phyloP scores from a whole-genome alignment of 2,329 filamentous ascomycete genomes.

The Dactylellina parvicollis region DNA sequence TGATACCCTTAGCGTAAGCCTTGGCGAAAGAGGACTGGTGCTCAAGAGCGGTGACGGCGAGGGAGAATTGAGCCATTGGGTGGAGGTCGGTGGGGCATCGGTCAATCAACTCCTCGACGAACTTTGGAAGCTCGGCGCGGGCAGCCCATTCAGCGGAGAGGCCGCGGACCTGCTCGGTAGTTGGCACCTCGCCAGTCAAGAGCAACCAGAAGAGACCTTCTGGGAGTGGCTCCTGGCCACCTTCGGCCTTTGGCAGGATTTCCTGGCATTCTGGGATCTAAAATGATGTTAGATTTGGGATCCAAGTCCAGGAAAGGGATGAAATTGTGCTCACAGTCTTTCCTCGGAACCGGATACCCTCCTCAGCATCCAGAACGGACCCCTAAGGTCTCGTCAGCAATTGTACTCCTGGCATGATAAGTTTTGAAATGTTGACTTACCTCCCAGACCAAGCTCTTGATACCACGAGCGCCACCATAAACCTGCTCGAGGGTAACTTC shows the following conservation, averaged over 20 bases:
- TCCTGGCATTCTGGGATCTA: conserved; percentile 97
- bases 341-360: conserved; percentile 99
- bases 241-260: conserved; percentile 94
- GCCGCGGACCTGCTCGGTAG: conserved; percentile 97
- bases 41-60: conserved; percentile 97
- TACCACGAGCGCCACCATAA: conserved; percentile 98
- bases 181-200: conserved; percentile 95
- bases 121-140: conserved; percentile 95
- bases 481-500: conserved; percentile 99
- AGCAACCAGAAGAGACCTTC: conserved; percentile 99
- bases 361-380: conserved; percentile 96
- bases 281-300: not conserved
- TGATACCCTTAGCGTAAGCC: conserved; percentile 98
- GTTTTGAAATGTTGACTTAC: conserved; percentile 61
- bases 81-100: conserved; percentile 98
- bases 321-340: conserved; percentile 73
- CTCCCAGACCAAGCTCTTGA: conserved; percentile 99
- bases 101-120: conserved; percentile 99
- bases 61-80: conserved; percentile 99
- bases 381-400: conserved; percentile 64
- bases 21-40: conserved; percentile 97
- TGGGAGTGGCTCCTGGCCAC: conserved; percentile 94
- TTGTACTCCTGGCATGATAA: not conserved
- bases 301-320: not conserved
- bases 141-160: conserved; percentile 99